A percentile compares a stretch with the other conserved stretches of the same genome.
These are phyloP conservation scores for Saccharata proteae DNA, from an alignment of 2,329 filamentous ascomycete genomes.

Conservation along the genomic window DNA sequence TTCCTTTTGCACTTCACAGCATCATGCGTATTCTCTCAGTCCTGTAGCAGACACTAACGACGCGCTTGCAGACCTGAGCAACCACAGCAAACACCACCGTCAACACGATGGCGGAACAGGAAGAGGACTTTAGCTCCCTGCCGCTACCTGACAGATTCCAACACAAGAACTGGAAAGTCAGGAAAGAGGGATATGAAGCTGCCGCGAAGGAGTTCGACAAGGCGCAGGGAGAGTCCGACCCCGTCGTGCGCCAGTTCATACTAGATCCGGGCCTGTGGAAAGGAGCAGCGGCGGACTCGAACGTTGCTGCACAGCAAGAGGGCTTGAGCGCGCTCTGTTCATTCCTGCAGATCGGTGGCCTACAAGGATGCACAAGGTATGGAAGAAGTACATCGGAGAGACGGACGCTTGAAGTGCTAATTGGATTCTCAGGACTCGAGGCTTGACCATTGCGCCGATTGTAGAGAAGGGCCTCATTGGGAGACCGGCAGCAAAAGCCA, in stretches of 20 bases:
- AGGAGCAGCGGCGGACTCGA: slow-evolving; percentile 81
- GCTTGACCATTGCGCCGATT: slow-evolving; percentile 62
- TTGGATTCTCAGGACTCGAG: slow-evolving; percentile 54
- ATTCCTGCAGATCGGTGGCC: slow-evolving; percentile 83
- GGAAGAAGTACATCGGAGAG: slow-evolving; percentile 10
- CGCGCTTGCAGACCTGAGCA: slow-evolving; percentile 3
- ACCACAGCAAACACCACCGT: slow-evolving; percentile 2
- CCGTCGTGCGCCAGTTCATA: slow-evolving; percentile 76
- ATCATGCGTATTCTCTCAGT: too few species aligned
- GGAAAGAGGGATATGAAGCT: slow-evolving; percentile 90
- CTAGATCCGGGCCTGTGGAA: slow-evolving; percentile 84
- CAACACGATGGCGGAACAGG: slow-evolving; percentile 59
- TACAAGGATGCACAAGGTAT: slow-evolving; percentile 61
- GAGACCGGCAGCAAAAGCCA: slow-evolving; percentile 77
- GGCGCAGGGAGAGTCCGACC: slow-evolving; percentile 73
- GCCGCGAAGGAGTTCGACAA: slow-evolving; percentile 75
- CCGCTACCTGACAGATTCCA: slow-evolving; percentile 68
- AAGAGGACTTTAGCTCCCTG: slow-evolving; percentile 72
- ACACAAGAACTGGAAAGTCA: slow-evolving; percentile 96
- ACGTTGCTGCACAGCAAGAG: slow-evolving; percentile 93
- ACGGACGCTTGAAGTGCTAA: slow-evolving; percentile 10
- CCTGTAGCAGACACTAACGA: too few species aligned
- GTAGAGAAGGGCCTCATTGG: slow-evolving; percentile 86
- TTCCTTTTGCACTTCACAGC: too few species aligned
- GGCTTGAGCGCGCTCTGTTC: slow-evolving; percentile 77